phyloP scores from a whole-genome alignment of 495 filamentous ascomycete genomes.

The Chaetomidium leptoderma region DNA sequence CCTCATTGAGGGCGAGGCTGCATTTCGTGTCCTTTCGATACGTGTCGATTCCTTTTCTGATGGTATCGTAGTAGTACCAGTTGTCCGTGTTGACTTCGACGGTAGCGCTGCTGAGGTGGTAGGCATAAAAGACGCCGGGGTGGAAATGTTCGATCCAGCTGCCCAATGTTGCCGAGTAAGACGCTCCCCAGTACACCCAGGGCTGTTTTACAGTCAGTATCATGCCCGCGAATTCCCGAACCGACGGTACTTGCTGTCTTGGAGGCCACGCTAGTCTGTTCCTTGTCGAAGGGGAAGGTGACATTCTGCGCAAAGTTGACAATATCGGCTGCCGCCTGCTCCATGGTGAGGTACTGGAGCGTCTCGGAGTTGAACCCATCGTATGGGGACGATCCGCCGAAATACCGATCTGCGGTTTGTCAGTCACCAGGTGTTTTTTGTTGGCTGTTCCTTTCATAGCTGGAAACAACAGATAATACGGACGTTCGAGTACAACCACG shows the following conservation, averaged over 20 bases:
- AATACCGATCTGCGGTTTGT: slow-evolving; percentile 48
- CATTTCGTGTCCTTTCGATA: slow-evolving; percentile 50
- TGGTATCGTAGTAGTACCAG: slow-evolving; percentile 62
- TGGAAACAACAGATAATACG: no score
- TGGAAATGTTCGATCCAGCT: slow-evolving; percentile 57
- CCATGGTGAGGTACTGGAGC: slow-evolving; percentile 57
- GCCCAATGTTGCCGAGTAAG: slow-evolving; percentile 59
- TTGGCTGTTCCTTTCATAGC: background rate
- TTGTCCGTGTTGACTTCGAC: slow-evolving; percentile 59
- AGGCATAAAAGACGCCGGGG: slow-evolving; percentile 65
- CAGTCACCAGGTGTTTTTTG: background rate
- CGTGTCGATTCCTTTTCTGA: slow-evolving; percentile 50
- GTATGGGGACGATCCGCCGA: slow-evolving; percentile 58
- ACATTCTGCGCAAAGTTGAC: slow-evolving; percentile 59
- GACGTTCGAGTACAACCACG: slow-evolving; percentile 54
- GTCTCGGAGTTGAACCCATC: slow-evolving; percentile 51
- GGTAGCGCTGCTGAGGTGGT: slow-evolving; percentile 58
- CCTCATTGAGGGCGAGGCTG: slow-evolving; percentile 49
- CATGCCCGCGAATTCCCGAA: no score
- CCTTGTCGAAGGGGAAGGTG: slow-evolving; percentile 52
- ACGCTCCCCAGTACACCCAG: slow-evolving; percentile 60
- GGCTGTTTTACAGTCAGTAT: slow-evolving; percentile 33
- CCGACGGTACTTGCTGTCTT: slow-evolving; percentile 32
- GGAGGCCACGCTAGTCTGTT: slow-evolving; percentile 47
- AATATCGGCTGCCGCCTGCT: slow-evolving; percentile 57